Base-by-base conservation (phyloP, 2,329 filamentous ascomycete species). In the Elsinoe ampelina region DNA sequence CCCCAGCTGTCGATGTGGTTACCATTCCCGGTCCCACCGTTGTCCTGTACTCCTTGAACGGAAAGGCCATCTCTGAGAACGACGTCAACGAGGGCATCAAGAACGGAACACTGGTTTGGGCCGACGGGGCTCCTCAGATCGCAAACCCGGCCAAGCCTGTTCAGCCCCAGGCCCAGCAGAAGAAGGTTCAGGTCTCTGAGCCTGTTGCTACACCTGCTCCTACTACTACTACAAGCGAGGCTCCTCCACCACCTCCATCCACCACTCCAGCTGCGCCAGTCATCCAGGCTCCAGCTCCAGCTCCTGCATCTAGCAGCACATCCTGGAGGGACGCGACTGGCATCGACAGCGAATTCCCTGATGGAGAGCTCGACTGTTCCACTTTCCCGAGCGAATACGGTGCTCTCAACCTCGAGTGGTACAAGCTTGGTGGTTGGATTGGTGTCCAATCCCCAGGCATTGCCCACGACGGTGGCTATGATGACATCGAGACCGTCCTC, bases 361-460 rank as follows among this genome's bases (percentile, higher is more conserved):
- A 85, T 70, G 88, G 88, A 59, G 71, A 82, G 63, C 65, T 95
- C 56, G 72, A 78, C 61, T 97, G 93, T 75, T 72, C 71, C 60
- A 67, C 77, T 1, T 95, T 96, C 75, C 91, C 91, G 13, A 83
- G 82, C 2, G 76, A 82, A 0, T 97, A 95, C 66, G 93, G 93
- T 63, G 86, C 91, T 1, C 67, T 95, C 45, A 55, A 82, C 50
- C 74, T 93, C 30, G 68, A 78, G 57, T 92, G 86, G 77, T 78
- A 91, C 22, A 77, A 79, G 15, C 74, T 89, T 6, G 80, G 77
- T 60, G 90, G 89, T 61, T 98, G 84, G 85, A 83, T 81, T 62
- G 89, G 90, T 67, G 78, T 96, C 60, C 90, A 95, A 72, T 61
- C 60, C 1, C 63, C 65, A 11, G 68, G 67, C 45, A 64, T 63